Evolutionary conservation across 2,329 filamentous ascomycete genomes (phyloP), one percentile per base, ranked within the genome.

Genomic region (Chaetomium olivaceum): DNA sequence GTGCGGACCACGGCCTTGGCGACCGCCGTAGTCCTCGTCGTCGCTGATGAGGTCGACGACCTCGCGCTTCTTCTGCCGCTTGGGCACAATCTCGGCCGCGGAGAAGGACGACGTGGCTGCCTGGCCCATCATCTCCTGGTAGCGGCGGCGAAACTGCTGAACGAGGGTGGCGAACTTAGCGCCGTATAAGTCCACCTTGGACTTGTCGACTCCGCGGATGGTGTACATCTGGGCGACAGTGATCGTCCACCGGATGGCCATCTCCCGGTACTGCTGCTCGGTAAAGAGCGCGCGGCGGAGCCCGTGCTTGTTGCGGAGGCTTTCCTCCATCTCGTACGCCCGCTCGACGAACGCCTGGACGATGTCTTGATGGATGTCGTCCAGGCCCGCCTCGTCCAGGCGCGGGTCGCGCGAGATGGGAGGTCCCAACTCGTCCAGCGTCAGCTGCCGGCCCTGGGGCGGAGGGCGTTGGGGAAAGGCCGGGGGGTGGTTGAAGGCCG

Each of bases 201-300:
- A 85, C 1, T 74, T 69, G 62, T 89, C 83, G 65, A 93, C 89
- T 11, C 83, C 85, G 0, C 82, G 82, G 58, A 94, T 90, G 9
- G 77, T 76, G 36, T 77, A 79, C 87, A 95, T 90, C 64, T 87
- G 80, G 19, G 85, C 82, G 11, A 86, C 72, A 9, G 81, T 86
- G 8, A 80, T 81, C 0, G 90, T 91, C 81, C 90, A 90, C 39
- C 81, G 77, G 58, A 92, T 86, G 14, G 86, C 89, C 89, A 95
- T 93, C 70, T 89, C 85, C 43, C 88, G 86, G 59, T 93, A 83
- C 16, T 91, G 82, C 25, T 81, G 82, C 67, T 92, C 89, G 0
- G 87, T 88, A 74, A 95, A 95, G 0, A 89, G 79, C 4, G 84
- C 82, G 25, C 81, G 80, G 9, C 85, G 83, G 36, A 90, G 76